Evolutionary conservation across 2,329 filamentous ascomycete species (phyloP).

Genomic region (Verticillium albo-atrum): DNA sequence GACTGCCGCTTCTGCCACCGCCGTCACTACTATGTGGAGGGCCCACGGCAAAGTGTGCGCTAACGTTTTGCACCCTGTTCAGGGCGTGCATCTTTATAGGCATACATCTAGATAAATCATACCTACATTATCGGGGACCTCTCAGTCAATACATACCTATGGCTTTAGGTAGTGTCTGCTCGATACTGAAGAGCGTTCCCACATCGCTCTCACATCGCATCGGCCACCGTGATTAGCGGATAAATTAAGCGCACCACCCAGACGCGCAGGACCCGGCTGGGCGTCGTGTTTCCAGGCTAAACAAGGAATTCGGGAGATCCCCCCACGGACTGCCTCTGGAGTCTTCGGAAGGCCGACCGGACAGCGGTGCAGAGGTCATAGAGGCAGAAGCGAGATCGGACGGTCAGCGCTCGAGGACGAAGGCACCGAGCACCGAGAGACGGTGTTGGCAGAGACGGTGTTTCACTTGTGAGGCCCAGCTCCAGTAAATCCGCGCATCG

Average conservation of each 20-base stretch:
- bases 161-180: no score
- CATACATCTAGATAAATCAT: no score
- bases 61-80: no score
- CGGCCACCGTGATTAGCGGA: constrained; percentile 1
- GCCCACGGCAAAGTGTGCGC: no score
- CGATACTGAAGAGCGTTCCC: neutral
- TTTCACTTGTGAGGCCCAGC: neutral
- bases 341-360: neutral
- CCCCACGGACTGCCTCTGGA: neutral
- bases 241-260: neutral
- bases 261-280: neutral
- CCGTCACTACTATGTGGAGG: no score
- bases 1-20: no score
- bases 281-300: neutral
- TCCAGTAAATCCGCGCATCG: neutral
- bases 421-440: neutral
- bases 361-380: neutral
- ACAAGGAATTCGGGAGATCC: neutral
- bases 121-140: no score
- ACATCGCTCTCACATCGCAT: neutral
- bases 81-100: no score
- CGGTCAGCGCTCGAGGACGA: neutral
- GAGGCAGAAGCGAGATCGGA: neutral
- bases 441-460: neutral
- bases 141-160: no score